Evolutionary conservation across 495 filamentous ascomycete species (phyloP).

Genomic region (Hypomontagnella monticulosa): DNA sequence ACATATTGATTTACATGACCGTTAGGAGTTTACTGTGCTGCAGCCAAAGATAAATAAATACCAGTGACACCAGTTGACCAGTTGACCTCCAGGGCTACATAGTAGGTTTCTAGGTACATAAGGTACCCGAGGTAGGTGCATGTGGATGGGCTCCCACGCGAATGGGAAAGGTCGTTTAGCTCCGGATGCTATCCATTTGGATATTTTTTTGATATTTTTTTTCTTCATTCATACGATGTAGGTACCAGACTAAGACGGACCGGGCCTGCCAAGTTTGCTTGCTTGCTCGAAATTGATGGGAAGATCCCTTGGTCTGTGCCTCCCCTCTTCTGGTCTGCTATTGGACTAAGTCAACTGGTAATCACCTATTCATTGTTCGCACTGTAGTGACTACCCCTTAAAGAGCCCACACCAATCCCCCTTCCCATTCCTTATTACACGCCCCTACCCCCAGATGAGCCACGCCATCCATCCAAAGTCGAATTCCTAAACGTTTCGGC

Average conservation of each 20-base stretch:
- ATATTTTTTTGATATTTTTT: neutral
- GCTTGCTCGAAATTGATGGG: constrained; percentile 41
- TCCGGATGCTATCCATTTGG: constrained; percentile 18
- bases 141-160: no score
- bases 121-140: no score
- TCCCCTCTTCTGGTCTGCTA: constrained; percentile 15
- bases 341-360: constrained; percentile 13
- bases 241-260: constrained; percentile 9
- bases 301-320: constrained; percentile 35
- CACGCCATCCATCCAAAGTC: constrained; percentile 53
- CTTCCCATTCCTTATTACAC: constrained; percentile 44
- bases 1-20: neutral
- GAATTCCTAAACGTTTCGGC: constrained; percentile 57
- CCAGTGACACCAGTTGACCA: no score
- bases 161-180: constrained; percentile 13
- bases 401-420: constrained; percentile 39
- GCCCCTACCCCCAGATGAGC: constrained; percentile 48
- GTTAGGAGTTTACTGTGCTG: constrained; percentile 5
- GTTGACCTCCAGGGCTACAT: no score
- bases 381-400: constrained; percentile 35
- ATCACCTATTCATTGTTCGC: constrained; percentile 11
- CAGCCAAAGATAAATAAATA: constrained; percentile 17
- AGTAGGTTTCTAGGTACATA: no score
- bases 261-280: constrained; percentile 24
- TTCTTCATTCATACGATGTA: neutral